Conservation (phyloP, 2,329 filamentous ascomycete genomes). For the Aspergillus clavatus region DNA sequence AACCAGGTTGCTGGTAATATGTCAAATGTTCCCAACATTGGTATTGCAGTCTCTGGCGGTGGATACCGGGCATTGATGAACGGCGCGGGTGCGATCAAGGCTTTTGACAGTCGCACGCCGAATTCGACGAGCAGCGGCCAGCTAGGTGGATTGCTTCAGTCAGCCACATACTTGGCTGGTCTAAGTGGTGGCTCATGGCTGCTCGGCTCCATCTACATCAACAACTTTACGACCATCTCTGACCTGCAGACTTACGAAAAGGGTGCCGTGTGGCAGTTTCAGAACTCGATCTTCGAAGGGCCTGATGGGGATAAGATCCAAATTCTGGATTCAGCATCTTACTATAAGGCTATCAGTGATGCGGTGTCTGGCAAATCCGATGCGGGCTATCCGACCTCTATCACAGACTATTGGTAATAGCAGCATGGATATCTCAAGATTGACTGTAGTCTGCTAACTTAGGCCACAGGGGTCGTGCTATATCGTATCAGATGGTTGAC, state of each 20-base stretch:
- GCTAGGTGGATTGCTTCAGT: slow-evolving; percentile 75
- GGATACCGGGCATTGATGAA: slow-evolving; percentile 85
- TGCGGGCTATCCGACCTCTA: slow-evolving; percentile 62
- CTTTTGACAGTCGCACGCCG: slow-evolving; percentile 69
- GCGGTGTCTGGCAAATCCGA: slow-evolving; percentile 58
- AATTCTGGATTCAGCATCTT: slow-evolving; percentile 48
- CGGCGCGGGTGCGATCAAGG: slow-evolving; percentile 75
- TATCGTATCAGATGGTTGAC: slow-evolving; percentile 78
- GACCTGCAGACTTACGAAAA: slow-evolving; percentile 21
- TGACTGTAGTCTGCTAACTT: background rate
- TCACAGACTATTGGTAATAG: slow-evolving; percentile 76
- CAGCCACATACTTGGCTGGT: slow-evolving; percentile 74
- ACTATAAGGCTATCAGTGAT: slow-evolving; percentile 57
- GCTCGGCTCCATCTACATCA: slow-evolving; percentile 71
- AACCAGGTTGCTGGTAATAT: slow-evolving; percentile 53
- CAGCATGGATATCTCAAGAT: background rate
- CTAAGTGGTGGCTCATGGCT: slow-evolving; percentile 84
- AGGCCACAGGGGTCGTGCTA: slow-evolving; percentile 57
- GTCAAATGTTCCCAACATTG: slow-evolving; percentile 62
- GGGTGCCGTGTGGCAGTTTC: slow-evolving; percentile 27
- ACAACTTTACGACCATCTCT: slow-evolving; percentile 71
- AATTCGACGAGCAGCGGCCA: slow-evolving; percentile 61
- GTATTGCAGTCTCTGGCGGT: slow-evolving; percentile 74
- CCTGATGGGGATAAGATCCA: slow-evolving; percentile 36
- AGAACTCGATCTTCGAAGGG: slow-evolving; percentile 47